phyloP scores from a whole-genome alignment of 1,284 basidiomycete species.

The Mycosarcoma mackinlayi region DNA sequence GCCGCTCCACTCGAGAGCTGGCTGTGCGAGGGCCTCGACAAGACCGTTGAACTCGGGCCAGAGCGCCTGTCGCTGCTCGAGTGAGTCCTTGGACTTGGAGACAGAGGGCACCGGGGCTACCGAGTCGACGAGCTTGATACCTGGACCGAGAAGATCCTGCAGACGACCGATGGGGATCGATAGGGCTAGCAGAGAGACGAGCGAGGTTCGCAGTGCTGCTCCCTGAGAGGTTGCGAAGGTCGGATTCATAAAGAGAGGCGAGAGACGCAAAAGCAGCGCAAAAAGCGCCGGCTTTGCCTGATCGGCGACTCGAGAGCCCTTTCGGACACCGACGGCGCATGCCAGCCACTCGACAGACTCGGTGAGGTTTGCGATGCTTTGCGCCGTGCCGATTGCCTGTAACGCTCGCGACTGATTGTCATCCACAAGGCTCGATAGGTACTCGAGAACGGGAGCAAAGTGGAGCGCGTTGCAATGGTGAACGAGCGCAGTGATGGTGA shows the following conservation, averaged over 20 bases:
- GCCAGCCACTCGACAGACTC: slow-evolving; percentile 56
- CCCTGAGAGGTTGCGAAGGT: slow-evolving; percentile 20
- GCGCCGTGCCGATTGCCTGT: slow-evolving; percentile 1
- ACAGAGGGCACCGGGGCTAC: slow-evolving; percentile 36
- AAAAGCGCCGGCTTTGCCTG: slow-evolving; percentile 52
- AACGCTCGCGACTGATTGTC: slow-evolving; percentile 14
- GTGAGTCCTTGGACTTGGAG: slow-evolving; percentile 13
- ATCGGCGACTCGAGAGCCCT: slow-evolving; percentile 61
- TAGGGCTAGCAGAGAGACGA: slow-evolving; percentile 53
- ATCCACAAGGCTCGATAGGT: slow-evolving; percentile 43
- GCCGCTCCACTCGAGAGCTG: slow-evolving; percentile 51
- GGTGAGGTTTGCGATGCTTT: slow-evolving; percentile 22
- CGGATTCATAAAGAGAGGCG: slow-evolving; percentile 29
- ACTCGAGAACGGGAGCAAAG: slow-evolving; percentile 50
- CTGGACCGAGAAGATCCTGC: slow-evolving; percentile 62
- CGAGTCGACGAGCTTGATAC: slow-evolving; percentile 56
- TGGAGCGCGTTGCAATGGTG: slow-evolving; percentile 57
- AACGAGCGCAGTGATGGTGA: slow-evolving; percentile 59
- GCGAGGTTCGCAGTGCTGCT: slow-evolving; percentile 28
- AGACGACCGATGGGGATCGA: slow-evolving; percentile 59
- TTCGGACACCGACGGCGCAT: slow-evolving; percentile 57
- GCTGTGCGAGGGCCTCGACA: slow-evolving; percentile 54
- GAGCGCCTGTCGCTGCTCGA: slow-evolving; percentile 34
- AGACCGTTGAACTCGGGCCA: slow-evolving; percentile 58
- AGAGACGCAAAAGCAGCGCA: slow-evolving; percentile 42